phyloP scores from a whole-genome alignment of 2,329 filamentous ascomycete species.

The Aspergillus sp. region DNA sequence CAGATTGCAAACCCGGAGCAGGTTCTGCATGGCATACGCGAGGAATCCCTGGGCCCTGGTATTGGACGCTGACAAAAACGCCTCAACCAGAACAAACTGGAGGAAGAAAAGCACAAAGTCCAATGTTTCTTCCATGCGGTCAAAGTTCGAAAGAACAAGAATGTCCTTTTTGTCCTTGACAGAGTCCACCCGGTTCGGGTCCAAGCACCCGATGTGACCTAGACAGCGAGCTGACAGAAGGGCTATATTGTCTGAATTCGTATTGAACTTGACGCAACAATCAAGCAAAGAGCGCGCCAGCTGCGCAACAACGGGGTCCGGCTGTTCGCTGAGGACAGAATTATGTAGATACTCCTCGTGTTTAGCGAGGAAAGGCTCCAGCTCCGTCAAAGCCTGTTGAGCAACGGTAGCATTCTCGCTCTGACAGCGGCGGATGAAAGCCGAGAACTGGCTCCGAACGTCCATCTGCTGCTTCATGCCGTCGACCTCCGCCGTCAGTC shows the following conservation, averaged over 20 bases:
- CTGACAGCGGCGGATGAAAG: slow-evolving; percentile 63
- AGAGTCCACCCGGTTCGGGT: slow-evolving; percentile 79
- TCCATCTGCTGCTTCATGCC: slow-evolving; percentile 57
- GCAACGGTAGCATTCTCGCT: slow-evolving; percentile 85
- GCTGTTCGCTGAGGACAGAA: slow-evolving; percentile 72
- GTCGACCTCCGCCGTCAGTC: slow-evolving; percentile 57
- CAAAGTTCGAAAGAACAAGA: slow-evolving; percentile 79
- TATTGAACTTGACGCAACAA: slow-evolving; percentile 71
- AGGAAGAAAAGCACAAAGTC: slow-evolving; percentile 80
- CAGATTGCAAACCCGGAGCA: slow-evolving; percentile 70
- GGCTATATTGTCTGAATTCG: slow-evolving; percentile 56
- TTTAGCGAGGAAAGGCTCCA: slow-evolving; percentile 60
- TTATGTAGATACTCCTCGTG: slow-evolving; percentile 73
- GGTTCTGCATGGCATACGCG: slow-evolving; percentile 87
- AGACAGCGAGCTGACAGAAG: slow-evolving; percentile 70
- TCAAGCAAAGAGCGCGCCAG: slow-evolving; percentile 74
- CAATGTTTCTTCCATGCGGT: slow-evolving; percentile 63
- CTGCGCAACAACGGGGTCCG: slow-evolving; percentile 61
- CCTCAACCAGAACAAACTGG: slow-evolving; percentile 78
- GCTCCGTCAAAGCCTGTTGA: slow-evolving; percentile 67
- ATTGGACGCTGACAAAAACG: slow-evolving; percentile 84
- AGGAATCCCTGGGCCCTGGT: slow-evolving; percentile 81
- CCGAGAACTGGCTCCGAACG: slow-evolving; percentile 55
- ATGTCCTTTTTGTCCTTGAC: slow-evolving; percentile 72
- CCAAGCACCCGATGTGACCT: slow-evolving; percentile 81